phyloP scores from a whole-genome alignment of 2,329 filamentous ascomycete species.

The Xylariaceae sp. region DNA sequence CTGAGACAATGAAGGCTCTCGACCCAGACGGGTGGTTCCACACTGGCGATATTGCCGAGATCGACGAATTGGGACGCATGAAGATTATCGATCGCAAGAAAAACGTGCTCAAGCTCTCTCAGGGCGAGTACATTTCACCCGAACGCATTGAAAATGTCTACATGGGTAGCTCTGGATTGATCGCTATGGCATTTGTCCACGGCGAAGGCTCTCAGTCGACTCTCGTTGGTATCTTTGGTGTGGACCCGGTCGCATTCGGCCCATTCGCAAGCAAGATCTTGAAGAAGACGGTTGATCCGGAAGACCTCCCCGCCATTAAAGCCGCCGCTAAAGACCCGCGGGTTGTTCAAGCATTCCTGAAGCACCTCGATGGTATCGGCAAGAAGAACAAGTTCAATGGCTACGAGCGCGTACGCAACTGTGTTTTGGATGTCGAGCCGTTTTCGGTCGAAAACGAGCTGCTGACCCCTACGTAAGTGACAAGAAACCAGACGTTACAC shows the following conservation, averaged over 20 bases:
- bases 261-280: slow-evolving; percentile 76
- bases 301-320: slow-evolving; percentile 66
- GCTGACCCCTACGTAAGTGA: slow-evolving; percentile 76
- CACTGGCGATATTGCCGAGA: slow-evolving; percentile 84
- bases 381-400: slow-evolving; percentile 87
- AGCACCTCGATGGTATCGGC: slow-evolving; percentile 74
- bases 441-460: slow-evolving; percentile 93
- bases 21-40: slow-evolving; percentile 95
- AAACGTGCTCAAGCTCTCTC: slow-evolving; percentile 97
- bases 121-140: slow-evolving; percentile 97
- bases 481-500: not conserved
- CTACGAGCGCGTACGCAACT: slow-evolving; percentile 78
- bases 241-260: slow-evolving; percentile 82
- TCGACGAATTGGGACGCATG: slow-evolving; percentile 84
- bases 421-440: slow-evolving; percentile 77
- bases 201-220: slow-evolving; percentile 80
- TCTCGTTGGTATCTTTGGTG: slow-evolving; percentile 82
- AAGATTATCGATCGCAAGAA: slow-evolving; percentile 95
- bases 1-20: slow-evolving; percentile 79
- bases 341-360: slow-evolving; percentile 72
- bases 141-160: slow-evolving; percentile 97
- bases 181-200: slow-evolving; percentile 84
- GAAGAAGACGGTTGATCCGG: slow-evolving; percentile 60
- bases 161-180: slow-evolving; percentile 73
- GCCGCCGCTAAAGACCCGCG: slow-evolving; percentile 65